These are phyloP conservation scores for Straminergon stramineum DNA, from an alignment of 225 moss, liverwort and hornwort species.

Conservation along the genomic window DNA sequence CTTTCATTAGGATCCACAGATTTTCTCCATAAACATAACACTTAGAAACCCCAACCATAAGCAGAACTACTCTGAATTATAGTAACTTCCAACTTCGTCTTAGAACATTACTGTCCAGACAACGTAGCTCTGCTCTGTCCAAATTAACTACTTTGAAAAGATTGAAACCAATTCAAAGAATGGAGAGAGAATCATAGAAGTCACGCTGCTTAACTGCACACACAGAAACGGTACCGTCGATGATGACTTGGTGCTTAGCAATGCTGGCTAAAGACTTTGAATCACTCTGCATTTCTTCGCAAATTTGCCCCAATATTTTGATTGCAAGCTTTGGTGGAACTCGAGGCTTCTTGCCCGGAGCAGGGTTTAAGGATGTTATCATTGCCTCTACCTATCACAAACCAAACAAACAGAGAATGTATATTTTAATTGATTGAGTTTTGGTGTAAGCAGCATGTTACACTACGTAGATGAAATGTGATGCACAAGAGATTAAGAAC, in stretches of 20 bases:
- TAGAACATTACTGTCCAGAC: neutral
- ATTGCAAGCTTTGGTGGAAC: constrained; percentile 34
- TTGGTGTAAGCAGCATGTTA: neutral
- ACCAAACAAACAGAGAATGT: neutral
- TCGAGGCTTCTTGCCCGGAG: constrained; percentile 30
- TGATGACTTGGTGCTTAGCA: constrained; percentile 41
- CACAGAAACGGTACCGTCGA: constrained; percentile 22
- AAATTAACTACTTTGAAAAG: neutral
- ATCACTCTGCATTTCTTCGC: constrained; percentile 37
- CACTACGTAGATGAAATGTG: neutral
- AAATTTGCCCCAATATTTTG: constrained; percentile 35
- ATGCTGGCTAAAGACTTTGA: constrained; percentile 36
- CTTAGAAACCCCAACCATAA: neutral
- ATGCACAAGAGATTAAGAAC: neutral
- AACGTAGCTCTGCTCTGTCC: neutral
- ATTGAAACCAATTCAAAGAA: neutral
- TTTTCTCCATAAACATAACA: neutral
- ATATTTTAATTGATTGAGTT: neutral
- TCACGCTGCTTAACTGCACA: constrained; percentile 40
- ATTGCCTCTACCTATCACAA: constrained; percentile 38
- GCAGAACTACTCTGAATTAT: neutral
- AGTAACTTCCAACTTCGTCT: neutral
- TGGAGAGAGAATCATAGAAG: neutral
- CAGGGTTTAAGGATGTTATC: constrained; percentile 34
- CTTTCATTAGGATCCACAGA: neutral